phyloP scores from a whole-genome alignment of 495 filamentous ascomycete species.

The Aspergillus panamensis region DNA sequence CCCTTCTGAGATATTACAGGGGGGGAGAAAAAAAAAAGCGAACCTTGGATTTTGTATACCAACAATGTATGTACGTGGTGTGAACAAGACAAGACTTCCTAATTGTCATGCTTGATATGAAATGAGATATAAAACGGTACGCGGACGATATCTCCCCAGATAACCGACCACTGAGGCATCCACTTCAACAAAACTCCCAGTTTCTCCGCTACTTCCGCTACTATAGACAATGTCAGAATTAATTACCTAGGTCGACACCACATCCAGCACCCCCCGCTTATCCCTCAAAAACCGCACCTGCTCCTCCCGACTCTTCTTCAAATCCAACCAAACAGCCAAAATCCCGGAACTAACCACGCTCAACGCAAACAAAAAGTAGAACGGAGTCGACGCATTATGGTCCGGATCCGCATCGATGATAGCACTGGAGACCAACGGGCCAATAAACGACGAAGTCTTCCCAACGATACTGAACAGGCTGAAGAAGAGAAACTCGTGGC shows the following conservation, averaged over 20 bases:
- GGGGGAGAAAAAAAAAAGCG: not conserved
- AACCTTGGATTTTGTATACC: not conserved
- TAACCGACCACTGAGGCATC: no score
- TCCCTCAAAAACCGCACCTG: conserved; percentile 50
- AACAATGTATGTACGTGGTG: not conserved
- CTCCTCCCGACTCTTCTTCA: conserved; percentile 56
- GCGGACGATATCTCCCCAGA: no score
- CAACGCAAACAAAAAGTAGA: conserved; percentile 61
- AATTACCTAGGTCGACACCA: not conserved
- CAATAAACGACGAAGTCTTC: conserved; percentile 62
- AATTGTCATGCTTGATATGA: not conserved
- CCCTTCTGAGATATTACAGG: not conserved
- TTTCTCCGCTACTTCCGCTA: no score
- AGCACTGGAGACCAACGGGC: conserved; percentile 59
- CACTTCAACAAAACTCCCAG: not conserved
- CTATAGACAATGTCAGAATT: not conserved
- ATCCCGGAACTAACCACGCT: conserved; percentile 52
- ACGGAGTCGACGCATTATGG: conserved; percentile 54
- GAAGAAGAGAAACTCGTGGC: conserved; percentile 66
- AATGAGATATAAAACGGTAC: not conserved
- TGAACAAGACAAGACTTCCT: not conserved
- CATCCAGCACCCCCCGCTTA: conserved; percentile 20
- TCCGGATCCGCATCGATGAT: conserved; percentile 60
- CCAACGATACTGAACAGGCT: conserved; percentile 62
- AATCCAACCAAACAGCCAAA: conserved; percentile 51